phyloP scores from a whole-genome alignment of 371 early-diverging fungal genomes.

The Mortierella sp. region DNA sequence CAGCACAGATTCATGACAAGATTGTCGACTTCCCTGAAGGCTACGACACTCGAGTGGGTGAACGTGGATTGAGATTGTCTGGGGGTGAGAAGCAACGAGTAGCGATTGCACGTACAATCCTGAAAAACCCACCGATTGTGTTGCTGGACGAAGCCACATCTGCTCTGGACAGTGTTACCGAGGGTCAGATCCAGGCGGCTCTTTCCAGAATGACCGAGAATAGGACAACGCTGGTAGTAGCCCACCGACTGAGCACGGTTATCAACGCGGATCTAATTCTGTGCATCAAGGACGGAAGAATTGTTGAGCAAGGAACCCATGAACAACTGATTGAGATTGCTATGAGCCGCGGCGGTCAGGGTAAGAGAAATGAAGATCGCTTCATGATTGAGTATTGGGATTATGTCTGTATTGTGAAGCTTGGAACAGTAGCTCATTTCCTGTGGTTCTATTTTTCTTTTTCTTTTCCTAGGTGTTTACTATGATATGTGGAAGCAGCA shows the following conservation, averaged over 20 bases:
- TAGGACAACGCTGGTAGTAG: conserved; percentile 94
- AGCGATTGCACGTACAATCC: conserved; percentile 84
- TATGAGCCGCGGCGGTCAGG: conserved; percentile 43
- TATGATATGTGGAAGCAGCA: conserved; percentile 93
- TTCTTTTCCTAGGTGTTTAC: conserved; percentile 62
- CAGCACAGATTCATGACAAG: conserved; percentile 66
- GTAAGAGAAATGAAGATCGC: conserved; percentile 4
- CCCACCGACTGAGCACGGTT: conserved; percentile 91
- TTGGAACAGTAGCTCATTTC: too few species aligned
- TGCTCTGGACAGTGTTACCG: conserved; percentile 70
- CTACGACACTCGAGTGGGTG: conserved; percentile 82
- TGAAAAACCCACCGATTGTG: conserved; percentile 82
- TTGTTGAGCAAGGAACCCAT: conserved; percentile 91
- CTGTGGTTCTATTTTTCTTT: background rate
- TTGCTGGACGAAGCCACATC: conserved; percentile 78
- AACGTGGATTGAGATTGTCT: conserved; percentile 89
- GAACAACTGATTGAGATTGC: conserved; percentile 69
- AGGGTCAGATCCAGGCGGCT: conserved; percentile 82
- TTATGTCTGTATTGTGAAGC: background rate
- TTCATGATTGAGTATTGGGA: too few species aligned
- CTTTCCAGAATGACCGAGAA: conserved; percentile 74
- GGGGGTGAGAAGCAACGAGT: conserved; percentile 97
- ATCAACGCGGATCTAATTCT: conserved; percentile 81
- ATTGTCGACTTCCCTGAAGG: conserved; percentile 64
- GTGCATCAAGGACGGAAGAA: conserved; percentile 81